Conservation (phyloP, 805 yeast genomes). For the Huiozyma sinensis region DNA sequence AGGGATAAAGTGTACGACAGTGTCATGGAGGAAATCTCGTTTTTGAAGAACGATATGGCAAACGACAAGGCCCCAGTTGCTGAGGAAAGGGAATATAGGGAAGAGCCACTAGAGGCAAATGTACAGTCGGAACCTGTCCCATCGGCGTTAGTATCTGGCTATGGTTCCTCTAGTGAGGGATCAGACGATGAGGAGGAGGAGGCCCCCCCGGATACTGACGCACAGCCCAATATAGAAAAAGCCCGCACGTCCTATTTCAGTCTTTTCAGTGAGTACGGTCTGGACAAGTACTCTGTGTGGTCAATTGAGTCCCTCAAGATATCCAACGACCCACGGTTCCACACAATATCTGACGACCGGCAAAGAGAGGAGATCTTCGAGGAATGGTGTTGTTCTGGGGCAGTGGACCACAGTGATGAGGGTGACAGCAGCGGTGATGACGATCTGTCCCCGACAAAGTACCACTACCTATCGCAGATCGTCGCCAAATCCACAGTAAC, state of each 20-base stretch:
- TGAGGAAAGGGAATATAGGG: conserved; percentile 9
- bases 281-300: conserved; percentile 42
- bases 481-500: conserved; percentile 16
- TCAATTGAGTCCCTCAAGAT: conserved; percentile 33
- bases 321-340: conserved; percentile 34
- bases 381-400: conserved; percentile 31
- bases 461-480: conserved; percentile 26
- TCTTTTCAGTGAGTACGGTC: conserved; percentile 25
- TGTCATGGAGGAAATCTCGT: conserved; percentile 8
- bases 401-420: conserved; percentile 4
- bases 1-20: conserved; percentile 11
- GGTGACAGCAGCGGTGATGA: not conserved
- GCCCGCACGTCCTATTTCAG: conserved; percentile 19
- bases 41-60: conserved; percentile 6
- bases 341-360: conserved; percentile 25
- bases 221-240: not conserved
- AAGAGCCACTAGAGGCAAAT: not conserved
- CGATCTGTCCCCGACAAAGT: conserved; percentile 20
- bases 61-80: not conserved
- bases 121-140: not conserved
- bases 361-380: conserved; percentile 34
- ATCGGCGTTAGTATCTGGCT: not conserved
- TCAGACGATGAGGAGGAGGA: conserved; percentile 6
- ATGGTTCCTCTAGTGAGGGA: not conserved
- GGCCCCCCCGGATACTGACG: conserved; percentile 7